Conservation (phyloP, 352 stramenopile genomes). For the Pythium guiyangense region DNA sequence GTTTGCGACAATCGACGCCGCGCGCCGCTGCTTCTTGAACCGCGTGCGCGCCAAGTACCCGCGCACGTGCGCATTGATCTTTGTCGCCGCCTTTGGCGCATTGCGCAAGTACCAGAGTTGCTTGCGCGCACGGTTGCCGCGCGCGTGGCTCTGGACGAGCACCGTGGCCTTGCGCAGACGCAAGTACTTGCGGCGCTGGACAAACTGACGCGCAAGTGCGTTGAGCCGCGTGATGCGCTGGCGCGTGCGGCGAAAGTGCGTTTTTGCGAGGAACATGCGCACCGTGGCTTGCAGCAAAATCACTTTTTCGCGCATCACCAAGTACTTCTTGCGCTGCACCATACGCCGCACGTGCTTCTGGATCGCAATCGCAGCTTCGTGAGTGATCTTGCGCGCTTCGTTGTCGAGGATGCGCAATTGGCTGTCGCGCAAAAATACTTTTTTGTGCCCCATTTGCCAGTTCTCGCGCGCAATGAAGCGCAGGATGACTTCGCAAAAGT, state of each 20-base stretch:
- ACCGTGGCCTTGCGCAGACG: slow-evolving; percentile 60
- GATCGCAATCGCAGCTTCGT: slow-evolving; percentile 68
- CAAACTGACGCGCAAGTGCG: slow-evolving; percentile 62
- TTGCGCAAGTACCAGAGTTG: slow-evolving; percentile 71
- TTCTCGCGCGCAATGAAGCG: slow-evolving; percentile 76
- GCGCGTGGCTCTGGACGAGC: slow-evolving; percentile 63
- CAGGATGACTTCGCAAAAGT: slow-evolving; percentile 83
- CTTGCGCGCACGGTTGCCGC: slow-evolving; percentile 66
- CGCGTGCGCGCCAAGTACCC: slow-evolving; percentile 59
- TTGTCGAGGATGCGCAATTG: slow-evolving; percentile 82
- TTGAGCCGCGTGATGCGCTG: slow-evolving; percentile 65
- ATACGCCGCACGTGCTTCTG: slow-evolving; percentile 73
- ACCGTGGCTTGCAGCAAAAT: slow-evolving; percentile 64
- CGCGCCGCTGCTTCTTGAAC: slow-evolving; percentile 64
- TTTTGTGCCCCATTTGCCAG: slow-evolving; percentile 87
- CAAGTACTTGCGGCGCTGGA: slow-evolving; percentile 69
- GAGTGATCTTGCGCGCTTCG: slow-evolving; percentile 82
- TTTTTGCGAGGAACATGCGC: slow-evolving; percentile 64
- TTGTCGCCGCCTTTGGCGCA: slow-evolving; percentile 66
- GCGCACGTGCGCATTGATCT: slow-evolving; percentile 74
- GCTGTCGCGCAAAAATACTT: slow-evolving; percentile 85
- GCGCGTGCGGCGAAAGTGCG: slow-evolving; percentile 44
- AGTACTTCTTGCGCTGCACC: slow-evolving; percentile 64
- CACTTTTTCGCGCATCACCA: slow-evolving; percentile 47
- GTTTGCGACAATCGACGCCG: slow-evolving; percentile 69